A percentile compares a stretch with the other conserved stretches of the same genome.
Evolutionary conservation across 352 stramenopile genomes (phyloP).

Genomic region (Blastocystis sp.): DNA sequence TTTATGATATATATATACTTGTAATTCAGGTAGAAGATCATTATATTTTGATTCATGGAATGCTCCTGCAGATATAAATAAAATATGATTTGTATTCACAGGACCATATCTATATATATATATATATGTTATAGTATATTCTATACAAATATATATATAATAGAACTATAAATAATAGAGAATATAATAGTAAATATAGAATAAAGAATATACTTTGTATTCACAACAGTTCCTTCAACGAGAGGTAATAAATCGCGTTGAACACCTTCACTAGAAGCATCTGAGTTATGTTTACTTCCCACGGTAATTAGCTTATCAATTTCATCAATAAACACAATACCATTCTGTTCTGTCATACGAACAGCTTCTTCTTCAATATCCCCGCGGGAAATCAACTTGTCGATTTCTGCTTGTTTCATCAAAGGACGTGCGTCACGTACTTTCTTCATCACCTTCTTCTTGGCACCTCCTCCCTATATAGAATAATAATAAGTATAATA

Average conservation of each 20-base stretch:
- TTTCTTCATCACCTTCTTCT: constrained; percentile 70
- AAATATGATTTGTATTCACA: constrained; percentile 95
- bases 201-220: too few species aligned
- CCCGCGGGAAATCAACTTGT: constrained; percentile 58
- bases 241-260: constrained; percentile 90
- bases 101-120: constrained; percentile 96
- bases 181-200: too few species aligned
- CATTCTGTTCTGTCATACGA: constrained; percentile 76
- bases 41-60: constrained; percentile 92
- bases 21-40: constrained; percentile 86
- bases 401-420: constrained; percentile 81
- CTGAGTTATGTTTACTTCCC: constrained; percentile 49
- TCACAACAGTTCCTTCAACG: constrained; percentile 80
- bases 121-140: too few species aligned
- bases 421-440: constrained; percentile 71
- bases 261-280: constrained; percentile 89
- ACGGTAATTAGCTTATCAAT: constrained; percentile 94
- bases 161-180: constrained; percentile 49
- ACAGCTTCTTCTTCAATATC: constrained; percentile 60
- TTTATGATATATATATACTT: too few species aligned
- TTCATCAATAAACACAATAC: constrained; percentile 99
- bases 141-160: too few species aligned
- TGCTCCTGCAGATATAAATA: constrained; percentile 87
- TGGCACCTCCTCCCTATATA: too few species aligned
- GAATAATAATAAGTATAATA: constrained; percentile 54